phyloP scores from a whole-genome alignment of 192 early-diverging fungal species.

The Dissophora globulifera region DNA sequence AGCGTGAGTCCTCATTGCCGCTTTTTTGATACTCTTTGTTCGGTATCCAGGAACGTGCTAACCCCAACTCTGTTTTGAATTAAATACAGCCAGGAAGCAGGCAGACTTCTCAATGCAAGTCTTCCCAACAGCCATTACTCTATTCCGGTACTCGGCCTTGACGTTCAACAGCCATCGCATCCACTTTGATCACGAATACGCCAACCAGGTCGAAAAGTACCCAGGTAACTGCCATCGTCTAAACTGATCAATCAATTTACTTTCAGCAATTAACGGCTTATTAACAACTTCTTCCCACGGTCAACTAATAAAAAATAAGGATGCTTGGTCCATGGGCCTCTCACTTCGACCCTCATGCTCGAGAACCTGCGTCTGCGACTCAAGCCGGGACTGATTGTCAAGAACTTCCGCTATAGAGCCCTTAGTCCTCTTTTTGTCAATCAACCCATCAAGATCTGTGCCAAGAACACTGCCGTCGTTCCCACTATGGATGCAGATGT shows the following conservation, averaged over 20 bases:
- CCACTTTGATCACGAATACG: constrained; percentile 84
- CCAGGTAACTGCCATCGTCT: constrained; percentile 54
- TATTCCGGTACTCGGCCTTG: constrained; percentile 91
- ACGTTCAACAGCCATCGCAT: constrained; percentile 92
- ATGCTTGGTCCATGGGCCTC: constrained; percentile 83
- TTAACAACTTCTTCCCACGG: too few species aligned
- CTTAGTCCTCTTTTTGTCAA: constrained; percentile 73
- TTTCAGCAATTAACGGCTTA: neutral
- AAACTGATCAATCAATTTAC: neutral
- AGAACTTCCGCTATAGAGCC: constrained; percentile 76
- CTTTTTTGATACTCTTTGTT: neutral
- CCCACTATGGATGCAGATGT: constrained; percentile 41
- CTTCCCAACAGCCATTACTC: constrained; percentile 71
- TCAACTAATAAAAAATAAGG: too few species aligned
- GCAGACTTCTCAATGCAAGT: constrained; percentile 71
- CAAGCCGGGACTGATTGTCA: constrained; percentile 49
- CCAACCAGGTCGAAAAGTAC: constrained; percentile 73
- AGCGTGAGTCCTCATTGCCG: constrained; percentile 25
- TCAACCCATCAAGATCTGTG: constrained; percentile 65
- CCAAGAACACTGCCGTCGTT: constrained; percentile 57
- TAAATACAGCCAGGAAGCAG: constrained; percentile 55
- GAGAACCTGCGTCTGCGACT: constrained; percentile 68
- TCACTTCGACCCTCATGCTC: constrained; percentile 80
- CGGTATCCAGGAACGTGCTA: neutral
- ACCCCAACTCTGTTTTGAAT: too few species aligned